Evolutionary conservation across 148 eudicot genomes (phyloP).

Genomic region (Fallopia convolvulus): DNA sequence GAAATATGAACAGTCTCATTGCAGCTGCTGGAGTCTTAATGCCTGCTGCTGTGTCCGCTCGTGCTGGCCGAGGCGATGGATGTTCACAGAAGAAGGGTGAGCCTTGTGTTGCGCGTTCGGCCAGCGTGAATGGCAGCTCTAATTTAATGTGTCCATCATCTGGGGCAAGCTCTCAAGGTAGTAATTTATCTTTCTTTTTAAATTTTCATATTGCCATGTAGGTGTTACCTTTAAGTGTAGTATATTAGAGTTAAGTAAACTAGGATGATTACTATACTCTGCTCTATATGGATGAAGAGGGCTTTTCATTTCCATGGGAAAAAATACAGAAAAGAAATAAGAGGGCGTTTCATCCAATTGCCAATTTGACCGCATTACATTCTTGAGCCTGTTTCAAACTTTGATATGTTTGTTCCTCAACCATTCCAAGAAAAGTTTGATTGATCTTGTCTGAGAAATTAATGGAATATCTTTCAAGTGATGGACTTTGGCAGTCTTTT

Average conservation of each 20-base stretch:
- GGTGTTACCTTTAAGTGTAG: background rate
- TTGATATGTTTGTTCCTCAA: background rate
- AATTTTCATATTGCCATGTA: background rate
- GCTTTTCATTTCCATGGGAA: background rate
- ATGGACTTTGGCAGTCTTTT: background rate
- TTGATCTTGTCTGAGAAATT: background rate
- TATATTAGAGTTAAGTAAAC: background rate
- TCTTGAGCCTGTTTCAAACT: background rate
- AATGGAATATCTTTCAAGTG: background rate
- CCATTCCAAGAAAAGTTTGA: background rate
- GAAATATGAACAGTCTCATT: conserved; percentile 31
- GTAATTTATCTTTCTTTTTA: conserved; percentile 4
- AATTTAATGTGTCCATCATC: conserved; percentile 47
- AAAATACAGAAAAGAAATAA: background rate
- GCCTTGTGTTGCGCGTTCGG: conserved; percentile 73
- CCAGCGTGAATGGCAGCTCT: conserved; percentile 75
- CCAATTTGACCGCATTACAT: background rate
- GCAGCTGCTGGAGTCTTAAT: conserved; percentile 44
- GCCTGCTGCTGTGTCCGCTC: conserved; percentile 42
- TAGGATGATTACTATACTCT: background rate
- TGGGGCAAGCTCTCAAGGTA: conserved; percentile 45
- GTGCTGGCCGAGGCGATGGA: conserved; percentile 21
- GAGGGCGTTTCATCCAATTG: background rate
- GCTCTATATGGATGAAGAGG: background rate
- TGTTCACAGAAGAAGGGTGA: conserved; percentile 25